phyloP scores from a whole-genome alignment of 148 eudicot genomes.

The Beta vulgaris region DNA sequence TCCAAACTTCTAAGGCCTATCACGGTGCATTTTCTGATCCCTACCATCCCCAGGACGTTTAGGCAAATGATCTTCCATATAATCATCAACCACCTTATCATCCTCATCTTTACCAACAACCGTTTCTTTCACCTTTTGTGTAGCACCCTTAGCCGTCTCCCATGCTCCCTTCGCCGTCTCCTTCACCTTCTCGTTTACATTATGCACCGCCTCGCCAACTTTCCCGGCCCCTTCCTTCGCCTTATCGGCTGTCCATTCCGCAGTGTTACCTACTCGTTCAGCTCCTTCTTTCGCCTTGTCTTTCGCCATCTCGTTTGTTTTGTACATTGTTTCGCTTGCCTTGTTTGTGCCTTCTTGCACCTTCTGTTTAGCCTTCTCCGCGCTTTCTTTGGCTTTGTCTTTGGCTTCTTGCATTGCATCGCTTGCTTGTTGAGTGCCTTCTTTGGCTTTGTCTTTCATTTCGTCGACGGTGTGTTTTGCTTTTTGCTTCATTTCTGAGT shows the following conservation, averaged over 20 bases:
- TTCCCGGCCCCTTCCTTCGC: conserved; percentile 28
- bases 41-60: conserved; percentile 28
- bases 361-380: conserved; percentile 20
- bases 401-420: conserved; percentile 27
- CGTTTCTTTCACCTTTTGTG: conserved; percentile 66
- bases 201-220: conserved; percentile 9
- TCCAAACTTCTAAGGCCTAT: conserved; percentile 13
- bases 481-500: conserved; percentile 21
- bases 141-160: conserved; percentile 47
- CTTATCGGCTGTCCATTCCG: conserved; percentile 22
- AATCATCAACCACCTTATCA: conserved; percentile 37
- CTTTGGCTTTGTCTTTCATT: conserved; percentile 27
- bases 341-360: conserved; percentile 23
- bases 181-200: conserved; percentile 33
- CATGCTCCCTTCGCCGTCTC: conserved; percentile 31
- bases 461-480: conserved; percentile 23
- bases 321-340: conserved; percentile 1
- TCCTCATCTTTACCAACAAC: conserved; percentile 59
- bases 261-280: conserved; percentile 16
- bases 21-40: conserved; percentile 8
- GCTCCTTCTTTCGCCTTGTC: conserved; percentile 26
- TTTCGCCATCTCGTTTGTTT: conserved; percentile 17
- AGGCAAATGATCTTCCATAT: conserved; percentile 46
- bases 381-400: conserved; percentile 16
- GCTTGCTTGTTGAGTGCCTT: conserved; percentile 15